A percentile compares a stretch with the other conserved stretches of the same genome.
phyloP scores from a whole-genome alignment of 2,329 filamentous ascomycete species.

The Diaporthe capsici region DNA sequence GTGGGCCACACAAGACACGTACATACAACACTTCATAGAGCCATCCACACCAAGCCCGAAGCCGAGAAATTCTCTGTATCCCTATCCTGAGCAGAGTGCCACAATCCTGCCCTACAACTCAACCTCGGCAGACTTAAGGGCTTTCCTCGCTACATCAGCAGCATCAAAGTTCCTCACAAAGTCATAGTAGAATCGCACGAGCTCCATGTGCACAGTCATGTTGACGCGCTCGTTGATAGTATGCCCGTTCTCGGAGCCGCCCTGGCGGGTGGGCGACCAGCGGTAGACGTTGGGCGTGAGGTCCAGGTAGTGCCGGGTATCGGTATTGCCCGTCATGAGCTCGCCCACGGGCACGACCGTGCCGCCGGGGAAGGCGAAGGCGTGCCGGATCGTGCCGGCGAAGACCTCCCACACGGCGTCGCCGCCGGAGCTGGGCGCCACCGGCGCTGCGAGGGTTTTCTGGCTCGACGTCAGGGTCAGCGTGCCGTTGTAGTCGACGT shows the following conservation, averaged over 20 bases:
- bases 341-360: constrained; percentile 54
- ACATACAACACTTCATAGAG: too few relatives aligned
- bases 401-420: constrained; percentile 48
- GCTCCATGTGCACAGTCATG: constrained; percentile 56
- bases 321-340: constrained; percentile 55
- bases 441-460: constrained; percentile 52
- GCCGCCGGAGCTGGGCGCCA: constrained; percentile 51
- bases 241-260: constrained; percentile 50
- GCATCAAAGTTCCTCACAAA: constrained; percentile 55
- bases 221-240: constrained; percentile 56
- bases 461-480: constrained; percentile 53
- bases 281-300: constrained; percentile 56
- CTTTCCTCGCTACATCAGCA: constrained; percentile 40
- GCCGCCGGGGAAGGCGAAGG: constrained; percentile 51
- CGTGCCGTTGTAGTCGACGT: constrained; percentile 57
- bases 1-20: too few relatives aligned
- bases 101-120: not conserved
- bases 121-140: not conserved
- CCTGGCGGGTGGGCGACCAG: constrained; percentile 54
- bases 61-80: not conserved
- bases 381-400: constrained; percentile 49
- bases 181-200: constrained; percentile 55
- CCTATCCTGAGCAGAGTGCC: too few relatives aligned
- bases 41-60: too few relatives aligned
- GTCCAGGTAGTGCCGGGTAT: constrained; percentile 53